Conservation (phyloP, 2,329 filamentous ascomycete genomes). For the Pezicula neosporulosa region DNA sequence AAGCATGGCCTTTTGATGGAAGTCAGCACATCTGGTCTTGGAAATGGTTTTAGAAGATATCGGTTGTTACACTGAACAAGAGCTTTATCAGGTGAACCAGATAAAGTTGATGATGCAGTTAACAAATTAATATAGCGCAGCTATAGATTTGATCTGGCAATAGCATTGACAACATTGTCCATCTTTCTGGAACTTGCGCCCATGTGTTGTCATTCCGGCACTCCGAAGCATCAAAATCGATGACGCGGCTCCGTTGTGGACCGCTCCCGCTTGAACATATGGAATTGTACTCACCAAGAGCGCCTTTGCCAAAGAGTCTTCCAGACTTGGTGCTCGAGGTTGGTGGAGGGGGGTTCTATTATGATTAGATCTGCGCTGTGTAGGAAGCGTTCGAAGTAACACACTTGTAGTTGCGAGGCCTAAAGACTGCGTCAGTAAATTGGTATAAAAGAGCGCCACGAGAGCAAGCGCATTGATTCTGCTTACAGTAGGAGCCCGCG, state of each 20-base stretch:
- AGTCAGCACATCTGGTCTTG: no score
- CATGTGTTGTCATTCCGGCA: no score
- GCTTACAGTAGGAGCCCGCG: conserved; percentile 88
- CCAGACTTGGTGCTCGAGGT: conserved; percentile 87
- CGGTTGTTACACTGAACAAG: no score
- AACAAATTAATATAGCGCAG: no score
- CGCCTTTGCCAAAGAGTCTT: conserved; percentile 82
- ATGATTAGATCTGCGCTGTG: not conserved
- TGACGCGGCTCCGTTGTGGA: no score
- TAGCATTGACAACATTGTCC: no score
- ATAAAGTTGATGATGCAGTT: no score
- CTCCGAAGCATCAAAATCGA: no score
- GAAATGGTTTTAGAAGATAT: no score
- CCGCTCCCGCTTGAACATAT: not conserved
- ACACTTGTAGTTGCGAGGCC: conserved; percentile 55
- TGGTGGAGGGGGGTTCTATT: conserved; percentile 80
- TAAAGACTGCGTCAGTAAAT: conserved; percentile 2
- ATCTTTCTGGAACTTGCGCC: no score
- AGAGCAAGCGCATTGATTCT: not conserved
- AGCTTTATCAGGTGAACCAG: no score
- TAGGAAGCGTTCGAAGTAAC: not conserved
- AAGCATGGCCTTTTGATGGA: conserved; percentile 54
- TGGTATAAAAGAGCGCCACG: not conserved
- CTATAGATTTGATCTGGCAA: no score
- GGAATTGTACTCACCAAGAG: conserved; percentile 61